Evolutionary conservation across 805 yeast species (phyloP).

Genomic region (Groenewaldozyma tartarivorans): DNA sequence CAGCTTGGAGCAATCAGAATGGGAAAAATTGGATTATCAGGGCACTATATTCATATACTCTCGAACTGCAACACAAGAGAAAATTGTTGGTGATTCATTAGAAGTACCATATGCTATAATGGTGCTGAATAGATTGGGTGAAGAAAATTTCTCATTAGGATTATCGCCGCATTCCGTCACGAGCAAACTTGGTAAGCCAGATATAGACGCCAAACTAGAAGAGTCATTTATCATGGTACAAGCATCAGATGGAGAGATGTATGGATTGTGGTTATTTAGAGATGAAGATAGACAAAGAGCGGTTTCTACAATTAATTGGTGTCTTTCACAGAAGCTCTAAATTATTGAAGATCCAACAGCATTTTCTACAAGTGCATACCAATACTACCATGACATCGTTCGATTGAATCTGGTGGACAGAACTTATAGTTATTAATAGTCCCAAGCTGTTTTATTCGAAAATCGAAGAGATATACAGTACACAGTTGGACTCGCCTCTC

Average conservation of each 20-base stretch:
- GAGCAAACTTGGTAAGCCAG: slow-evolving; percentile 14
- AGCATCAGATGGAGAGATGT: slow-evolving; percentile 24
- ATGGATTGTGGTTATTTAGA: slow-evolving; percentile 31
- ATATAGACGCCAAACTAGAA: slow-evolving; percentile 27
- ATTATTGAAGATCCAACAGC: too few species aligned
- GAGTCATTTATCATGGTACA: slow-evolving; percentile 29
- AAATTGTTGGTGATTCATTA: slow-evolving; percentile 16
- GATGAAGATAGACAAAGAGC: slow-evolving; percentile 25
- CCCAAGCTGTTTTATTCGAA: too few species aligned
- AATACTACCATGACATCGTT: too few species aligned
- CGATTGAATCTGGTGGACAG: too few species aligned
- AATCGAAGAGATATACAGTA: too few species aligned
- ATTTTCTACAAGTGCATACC: too few species aligned
- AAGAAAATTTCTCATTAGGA: slow-evolving; percentile 28
- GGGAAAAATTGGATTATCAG: slow-evolving; percentile 31
- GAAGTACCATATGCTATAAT: slow-evolving; percentile 28
- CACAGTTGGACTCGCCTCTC: too few species aligned
- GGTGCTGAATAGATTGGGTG: slow-evolving; percentile 27
- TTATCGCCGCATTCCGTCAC: slow-evolving; percentile 22
- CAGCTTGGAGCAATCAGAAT: slow-evolving; percentile 23
- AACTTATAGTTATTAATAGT: too few species aligned
- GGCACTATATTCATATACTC: slow-evolving; percentile 33
- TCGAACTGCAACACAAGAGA: slow-evolving; percentile 14
- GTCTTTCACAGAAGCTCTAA: slow-evolving; percentile 18
- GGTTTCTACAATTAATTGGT: slow-evolving; percentile 23